Conservation (phyloP, 352 stramenopile genomes). For the Phytophthora europaea region DNA sequence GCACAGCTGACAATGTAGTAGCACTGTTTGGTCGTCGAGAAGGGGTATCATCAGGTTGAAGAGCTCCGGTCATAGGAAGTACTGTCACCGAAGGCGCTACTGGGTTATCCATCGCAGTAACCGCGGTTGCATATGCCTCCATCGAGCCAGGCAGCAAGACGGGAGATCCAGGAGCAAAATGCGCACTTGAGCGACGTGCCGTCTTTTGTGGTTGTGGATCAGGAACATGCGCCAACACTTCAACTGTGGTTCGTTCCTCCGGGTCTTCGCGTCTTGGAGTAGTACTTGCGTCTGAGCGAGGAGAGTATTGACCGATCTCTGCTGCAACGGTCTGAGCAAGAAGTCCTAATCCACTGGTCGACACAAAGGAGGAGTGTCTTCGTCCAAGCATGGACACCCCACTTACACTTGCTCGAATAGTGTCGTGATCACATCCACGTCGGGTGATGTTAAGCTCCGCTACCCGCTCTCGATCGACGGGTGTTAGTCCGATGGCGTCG, state of each 20-base stretch:
- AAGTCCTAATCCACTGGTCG: constrained; percentile 3
- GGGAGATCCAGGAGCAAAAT: background rate
- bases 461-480: constrained; percentile 51
- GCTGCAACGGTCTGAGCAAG: constrained; percentile 2
- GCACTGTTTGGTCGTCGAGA: constrained; percentile 28
- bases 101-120: background rate
- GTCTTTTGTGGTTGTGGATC: constrained; percentile 1
- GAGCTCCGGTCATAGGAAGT: background rate
- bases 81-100: background rate
- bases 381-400: constrained; percentile 27
- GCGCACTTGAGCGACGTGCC: background rate
- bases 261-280: background rate
- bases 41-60: background rate
- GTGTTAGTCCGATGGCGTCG: constrained; percentile 67
- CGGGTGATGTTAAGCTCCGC: constrained; percentile 36
- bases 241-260: constrained; percentile 17
- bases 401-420: constrained; percentile 31
- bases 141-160: constrained; percentile 14
- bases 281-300: constrained; percentile 12
- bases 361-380: constrained; percentile 20
- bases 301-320: background rate
- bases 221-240: constrained; percentile 12
- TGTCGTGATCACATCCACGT: constrained; percentile 18
- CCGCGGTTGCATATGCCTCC: background rate
- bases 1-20: constrained; percentile 27